Base-by-base conservation (phyloP, 2,329 filamentous ascomycete species). In the Lasiodiplodia sp. region DNA sequence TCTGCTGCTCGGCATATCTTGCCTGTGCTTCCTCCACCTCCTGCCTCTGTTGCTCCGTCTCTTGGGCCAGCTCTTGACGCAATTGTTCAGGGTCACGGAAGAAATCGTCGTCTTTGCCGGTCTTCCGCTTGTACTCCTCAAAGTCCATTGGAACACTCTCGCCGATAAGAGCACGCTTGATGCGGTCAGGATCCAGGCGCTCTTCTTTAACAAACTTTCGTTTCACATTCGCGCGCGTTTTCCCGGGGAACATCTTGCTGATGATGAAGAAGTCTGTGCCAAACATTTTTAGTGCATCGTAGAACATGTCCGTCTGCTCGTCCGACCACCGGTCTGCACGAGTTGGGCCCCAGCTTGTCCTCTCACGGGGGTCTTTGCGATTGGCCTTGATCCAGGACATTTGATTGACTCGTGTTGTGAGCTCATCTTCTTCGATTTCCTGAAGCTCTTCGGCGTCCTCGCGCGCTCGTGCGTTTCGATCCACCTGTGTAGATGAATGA, bases 231-330 rank as follows among this genome's bases (percentile, higher is more conserved):
- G 90, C 87, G 21, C 93, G 86, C 69, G 87, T 91, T 75, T 91
- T 89, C 71, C 87, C 86, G 1, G 89, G 87, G 75, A 96, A 94
- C 86, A 94, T 89, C 73, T 88, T 87, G 69, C 87, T 86, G 73
- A 96, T 94, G 80, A 92, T 92, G 77, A 90, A 87, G 76, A 96
- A 96, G 76, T 95, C 92, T 1, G 92, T 95, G 68, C 93, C 93
- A 75, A 93, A 94, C 85, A 91, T 91, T 68, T 85, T 82, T 2
- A 96, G 84, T 0, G 88, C 90, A 34, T 90, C 86, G 82, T 94
- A 96, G 80, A 96, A 96, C 55, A 87, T 83, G 67, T 92, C 90
- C 3, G 91, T 95, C 69, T 90, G 87, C 14, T 87, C 86, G n/a
- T 87, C 84, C 62, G 85, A 88, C 93, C 93, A 96, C 4, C 75